A percentile compares a stretch with the other conserved stretches of the same genome.
Evolutionary conservation across 176 grass and related monocot species (phyloP).

Genomic region (Raddia guianensis): DNA sequence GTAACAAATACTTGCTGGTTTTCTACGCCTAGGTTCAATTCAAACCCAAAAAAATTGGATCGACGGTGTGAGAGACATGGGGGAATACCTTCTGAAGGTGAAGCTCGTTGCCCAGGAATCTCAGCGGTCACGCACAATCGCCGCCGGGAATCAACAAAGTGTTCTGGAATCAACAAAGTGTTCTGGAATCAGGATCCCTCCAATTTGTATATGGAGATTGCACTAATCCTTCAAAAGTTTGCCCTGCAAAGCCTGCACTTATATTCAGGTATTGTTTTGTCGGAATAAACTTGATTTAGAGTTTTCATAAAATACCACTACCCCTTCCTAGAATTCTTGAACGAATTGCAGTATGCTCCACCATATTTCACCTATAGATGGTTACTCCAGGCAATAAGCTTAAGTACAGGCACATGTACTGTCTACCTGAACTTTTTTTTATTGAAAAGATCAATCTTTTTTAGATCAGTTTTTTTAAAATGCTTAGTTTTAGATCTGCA

Average conservation of each 20-base stretch:
- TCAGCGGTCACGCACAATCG: too few species aligned
- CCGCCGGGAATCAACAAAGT: too few species aligned
- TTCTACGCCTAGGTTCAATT: too few species aligned
- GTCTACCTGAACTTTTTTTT: neutral
- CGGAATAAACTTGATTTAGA: constrained; percentile 28
- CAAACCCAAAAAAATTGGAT: too few species aligned
- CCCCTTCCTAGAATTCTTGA: constrained; percentile 5
- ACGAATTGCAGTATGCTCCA: neutral
- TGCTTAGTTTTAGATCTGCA: constrained; percentile 25
- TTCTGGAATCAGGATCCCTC: constrained; percentile 60
- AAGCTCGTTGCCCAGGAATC: too few species aligned
- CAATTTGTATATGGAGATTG: constrained; percentile 98
- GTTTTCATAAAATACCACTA: constrained; percentile 7
- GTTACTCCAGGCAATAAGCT: constrained; percentile 29
- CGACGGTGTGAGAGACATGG: too few species aligned
- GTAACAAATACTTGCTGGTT: too few species aligned
- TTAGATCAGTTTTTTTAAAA: too few species aligned
- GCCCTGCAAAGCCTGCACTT: constrained; percentile 64
- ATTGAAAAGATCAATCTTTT: constrained; percentile 18
- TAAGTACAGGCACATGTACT: neutral
- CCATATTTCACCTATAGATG: constrained; percentile 32
- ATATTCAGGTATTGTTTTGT: constrained; percentile 81
- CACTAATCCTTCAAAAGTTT: constrained; percentile 74
- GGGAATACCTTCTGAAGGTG: too few species aligned
- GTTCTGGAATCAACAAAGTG: constrained; percentile 60